A percentile compares a stretch with the other conserved stretches of the same genome.
Evolutionary conservation across 2,329 filamentous ascomycete genomes (phyloP).

Genomic region (Cladosporium halotolerans): DNA sequence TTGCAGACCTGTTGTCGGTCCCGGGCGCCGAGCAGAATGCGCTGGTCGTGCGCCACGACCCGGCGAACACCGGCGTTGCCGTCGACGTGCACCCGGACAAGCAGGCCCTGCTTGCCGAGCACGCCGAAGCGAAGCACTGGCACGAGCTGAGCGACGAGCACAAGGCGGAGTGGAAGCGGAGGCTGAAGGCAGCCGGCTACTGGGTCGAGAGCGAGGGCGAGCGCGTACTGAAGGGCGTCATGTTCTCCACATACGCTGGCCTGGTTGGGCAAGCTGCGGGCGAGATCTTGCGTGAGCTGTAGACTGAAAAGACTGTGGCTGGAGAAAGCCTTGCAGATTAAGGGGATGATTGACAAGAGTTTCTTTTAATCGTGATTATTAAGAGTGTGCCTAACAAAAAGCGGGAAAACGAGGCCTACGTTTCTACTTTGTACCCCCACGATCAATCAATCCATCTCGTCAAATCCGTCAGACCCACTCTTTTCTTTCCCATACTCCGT

Average conservation of each 20-base stretch:
- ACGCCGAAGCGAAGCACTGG: slow-evolving; percentile 56
- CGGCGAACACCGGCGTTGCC: slow-evolving; percentile 32
- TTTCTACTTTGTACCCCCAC: not conserved
- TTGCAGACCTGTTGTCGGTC: slow-evolving; percentile 18
- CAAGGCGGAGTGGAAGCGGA: slow-evolving; percentile 62
- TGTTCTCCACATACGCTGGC: slow-evolving; percentile 68
- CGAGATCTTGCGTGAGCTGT: slow-evolving; percentile 15
- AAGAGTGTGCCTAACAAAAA: not conserved
- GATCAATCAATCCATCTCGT: not conserved
- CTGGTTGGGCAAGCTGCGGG: slow-evolving; percentile 45
- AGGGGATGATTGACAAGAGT: not conserved
- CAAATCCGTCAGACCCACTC: not conserved
- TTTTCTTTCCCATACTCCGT: not conserved
- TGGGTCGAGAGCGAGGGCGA: slow-evolving; percentile 78
- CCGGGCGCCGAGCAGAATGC: slow-evolving; percentile 28
- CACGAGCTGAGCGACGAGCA: slow-evolving; percentile 61
- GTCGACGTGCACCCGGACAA: slow-evolving; percentile 32
- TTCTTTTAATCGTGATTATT: not conserved
- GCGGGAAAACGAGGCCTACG: not conserved
- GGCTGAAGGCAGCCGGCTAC: slow-evolving; percentile 62
- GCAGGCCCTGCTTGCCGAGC: slow-evolving; percentile 37
- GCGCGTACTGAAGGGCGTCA: slow-evolving; percentile 65
- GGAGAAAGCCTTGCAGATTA: not conserved
- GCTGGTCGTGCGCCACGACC: slow-evolving; percentile 32
- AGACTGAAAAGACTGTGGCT: not conserved